These are phyloP conservation scores for Aureobasidium sp. DNA, from an alignment of 2,329 filamentous ascomycete genomes.

Conservation along the genomic window DNA sequence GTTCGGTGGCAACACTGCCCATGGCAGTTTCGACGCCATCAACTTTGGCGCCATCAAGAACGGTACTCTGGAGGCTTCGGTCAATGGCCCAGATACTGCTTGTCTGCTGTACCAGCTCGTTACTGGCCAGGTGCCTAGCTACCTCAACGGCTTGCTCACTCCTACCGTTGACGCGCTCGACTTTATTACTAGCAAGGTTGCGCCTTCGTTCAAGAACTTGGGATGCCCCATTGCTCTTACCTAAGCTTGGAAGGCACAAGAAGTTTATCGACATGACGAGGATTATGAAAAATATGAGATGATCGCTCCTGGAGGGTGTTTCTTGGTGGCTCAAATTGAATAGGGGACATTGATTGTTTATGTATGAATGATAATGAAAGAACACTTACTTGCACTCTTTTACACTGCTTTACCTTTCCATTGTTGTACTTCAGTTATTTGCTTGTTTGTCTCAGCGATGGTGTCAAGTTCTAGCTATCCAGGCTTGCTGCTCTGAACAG, in stretches of 20 bases:
- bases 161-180: conserved; percentile 28
- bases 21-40: conserved; percentile 30
- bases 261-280: conserved; percentile 13
- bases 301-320: neutral
- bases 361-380: neutral
- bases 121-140: conserved; percentile 30
- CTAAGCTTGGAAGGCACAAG: neutral
- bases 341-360: neutral
- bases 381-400: neutral
- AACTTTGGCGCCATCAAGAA: conserved; percentile 32
- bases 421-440: no score
- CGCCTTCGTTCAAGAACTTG: conserved; percentile 24
- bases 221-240: conserved; percentile 29
- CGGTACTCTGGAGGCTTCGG: conserved; percentile 26
- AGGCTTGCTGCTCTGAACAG: no score
- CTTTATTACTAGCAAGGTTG: conserved; percentile 25
- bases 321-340: neutral
- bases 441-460: no score
- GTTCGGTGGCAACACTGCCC: conserved; percentile 35
- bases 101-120: conserved; percentile 39
- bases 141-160: conserved; percentile 28
- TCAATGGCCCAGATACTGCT: conserved; percentile 21
- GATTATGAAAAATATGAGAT: conserved; percentile 17
- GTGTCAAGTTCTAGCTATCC: no score
- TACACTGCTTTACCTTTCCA: no score